Percentiles rank a stretch among this genome's conserved stretches.
phyloP scores from a whole-genome alignment of 2,329 filamentous ascomycete species.

The Neospermospora avenae region DNA sequence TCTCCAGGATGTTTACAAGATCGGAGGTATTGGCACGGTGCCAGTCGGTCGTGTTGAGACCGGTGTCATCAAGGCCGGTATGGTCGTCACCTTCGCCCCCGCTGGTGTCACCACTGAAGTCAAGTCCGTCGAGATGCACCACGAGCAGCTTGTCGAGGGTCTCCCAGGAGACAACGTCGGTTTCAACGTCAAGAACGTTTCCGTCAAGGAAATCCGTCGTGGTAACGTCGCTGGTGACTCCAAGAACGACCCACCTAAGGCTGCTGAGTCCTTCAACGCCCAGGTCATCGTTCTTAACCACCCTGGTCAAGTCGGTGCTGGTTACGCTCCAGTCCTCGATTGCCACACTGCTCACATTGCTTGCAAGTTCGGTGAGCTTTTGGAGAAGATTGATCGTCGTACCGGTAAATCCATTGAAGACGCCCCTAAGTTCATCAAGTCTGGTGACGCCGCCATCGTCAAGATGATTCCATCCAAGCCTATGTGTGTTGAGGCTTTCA shows the following conservation, averaged over 20 bases:
- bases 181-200: constrained; percentile 99
- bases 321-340: constrained; percentile 98
- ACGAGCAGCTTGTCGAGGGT: constrained; percentile 97
- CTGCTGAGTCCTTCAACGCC: constrained; percentile 92
- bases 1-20: constrained; percentile 99
- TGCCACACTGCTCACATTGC: constrained; percentile 99
- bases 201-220: constrained; percentile 99
- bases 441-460: constrained; percentile 99
- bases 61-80: constrained; percentile 79
- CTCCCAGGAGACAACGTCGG: constrained; percentile 99
- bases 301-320: constrained; percentile 98
- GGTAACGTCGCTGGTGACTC: constrained; percentile 99
- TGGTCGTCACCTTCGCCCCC: constrained; percentile 98
- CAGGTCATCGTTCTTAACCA: constrained; percentile 99
- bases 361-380: constrained; percentile 99
- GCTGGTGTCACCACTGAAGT: constrained; percentile 99
- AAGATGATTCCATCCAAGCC: constrained; percentile 99
- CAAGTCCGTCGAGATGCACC: constrained; percentile 99
- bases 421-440: constrained; percentile 99
- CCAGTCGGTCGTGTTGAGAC: constrained; percentile 99
- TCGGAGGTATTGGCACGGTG: constrained; percentile 99
- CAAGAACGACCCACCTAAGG: constrained; percentile 97
- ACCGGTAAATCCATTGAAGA: constrained; percentile 95
- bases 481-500: constrained; percentile 99
- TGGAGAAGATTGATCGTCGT: constrained; percentile 99